A percentile compares a stretch with the other conserved stretches of the same genome.
Conservation (phyloP, 1,284 basidiomycete genomes). For the Ustilago sp. region DNA sequence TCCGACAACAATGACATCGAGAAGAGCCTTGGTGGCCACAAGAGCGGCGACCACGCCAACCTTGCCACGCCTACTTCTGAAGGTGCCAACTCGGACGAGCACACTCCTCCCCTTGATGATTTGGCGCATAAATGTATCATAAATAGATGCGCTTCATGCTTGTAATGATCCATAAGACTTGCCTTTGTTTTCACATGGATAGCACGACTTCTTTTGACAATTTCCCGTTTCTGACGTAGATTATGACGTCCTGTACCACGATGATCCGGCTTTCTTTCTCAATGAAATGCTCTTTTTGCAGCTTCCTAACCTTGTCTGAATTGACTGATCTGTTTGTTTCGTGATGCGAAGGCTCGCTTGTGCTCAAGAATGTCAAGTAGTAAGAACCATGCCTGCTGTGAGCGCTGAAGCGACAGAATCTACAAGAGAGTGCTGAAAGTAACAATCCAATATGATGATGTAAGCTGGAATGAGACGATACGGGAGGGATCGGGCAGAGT, state of each 20-base stretch:
- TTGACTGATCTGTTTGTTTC: background rate
- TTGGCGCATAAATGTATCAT: background rate
- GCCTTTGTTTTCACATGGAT: slow-evolving; percentile 5
- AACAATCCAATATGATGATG: no score
- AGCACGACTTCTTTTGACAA: background rate
- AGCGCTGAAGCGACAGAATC: no score
- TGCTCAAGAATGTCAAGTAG: no score
- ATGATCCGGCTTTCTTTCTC: slow-evolving; percentile 1
- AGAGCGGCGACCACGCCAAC: slow-evolving; percentile 30
- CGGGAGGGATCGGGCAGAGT: no score
- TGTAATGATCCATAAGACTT: background rate
- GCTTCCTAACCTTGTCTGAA: background rate
- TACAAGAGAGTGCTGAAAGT: no score
- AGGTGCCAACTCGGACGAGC: slow-evolving; percentile 28
- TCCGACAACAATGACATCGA: slow-evolving; percentile 38
- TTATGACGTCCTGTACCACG: slow-evolving; percentile 36
- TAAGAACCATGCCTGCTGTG: no score
- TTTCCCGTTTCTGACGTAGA: slow-evolving; percentile 10
- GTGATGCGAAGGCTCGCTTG: no score
- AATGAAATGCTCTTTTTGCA: slow-evolving; percentile 1
- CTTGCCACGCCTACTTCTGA: slow-evolving; percentile 36
- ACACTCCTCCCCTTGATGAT: slow-evolving; percentile 21
- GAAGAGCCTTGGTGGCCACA: slow-evolving; percentile 22
- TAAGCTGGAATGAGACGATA: no score
- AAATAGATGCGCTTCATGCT: slow-evolving; percentile 12